These are phyloP conservation scores for Sporothrix curviconia DNA, from an alignment of 2,329 filamentous ascomycete genomes.

Conservation along the genomic window DNA sequence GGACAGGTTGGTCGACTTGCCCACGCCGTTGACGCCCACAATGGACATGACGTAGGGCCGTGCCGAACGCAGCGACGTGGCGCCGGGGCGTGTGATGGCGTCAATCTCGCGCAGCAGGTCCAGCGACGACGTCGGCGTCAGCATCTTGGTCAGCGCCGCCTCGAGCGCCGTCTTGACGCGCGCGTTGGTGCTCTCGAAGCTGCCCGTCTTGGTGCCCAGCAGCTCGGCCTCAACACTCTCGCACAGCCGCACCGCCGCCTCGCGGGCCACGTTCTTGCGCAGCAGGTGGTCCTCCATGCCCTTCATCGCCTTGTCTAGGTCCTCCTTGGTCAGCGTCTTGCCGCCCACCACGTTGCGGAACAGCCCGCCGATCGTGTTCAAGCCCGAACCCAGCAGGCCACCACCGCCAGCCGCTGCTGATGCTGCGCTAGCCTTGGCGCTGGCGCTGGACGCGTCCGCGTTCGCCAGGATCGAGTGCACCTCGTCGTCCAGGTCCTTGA, in stretches of 20 bases:
- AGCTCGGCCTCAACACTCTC: slow-evolving; percentile 87
- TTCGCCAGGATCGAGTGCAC: slow-evolving; percentile 81
- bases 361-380: slow-evolving; percentile 77
- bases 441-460: slow-evolving; percentile 47
- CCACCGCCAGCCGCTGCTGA: slow-evolving; percentile 47
- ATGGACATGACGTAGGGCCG: slow-evolving; percentile 97
- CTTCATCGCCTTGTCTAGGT: slow-evolving; percentile 87
- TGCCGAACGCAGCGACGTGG: slow-evolving; percentile 53
- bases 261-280: slow-evolving; percentile 91
- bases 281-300: slow-evolving; percentile 93
- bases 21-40: slow-evolving; percentile 95
- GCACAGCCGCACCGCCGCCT: slow-evolving; percentile 85
- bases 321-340: slow-evolving; percentile 81
- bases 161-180: slow-evolving; percentile 85
- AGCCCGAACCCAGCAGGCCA: slow-evolving; percentile 69
- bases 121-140: slow-evolving; percentile 89
- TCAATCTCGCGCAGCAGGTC: slow-evolving; percentile 93
- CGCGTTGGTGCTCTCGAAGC: slow-evolving; percentile 78
- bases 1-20: slow-evolving; percentile 94
- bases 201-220: slow-evolving; percentile 82
- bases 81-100: slow-evolving; percentile 61
- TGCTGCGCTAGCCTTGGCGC: slow-evolving; percentile 51
- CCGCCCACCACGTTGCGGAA: slow-evolving; percentile 95
- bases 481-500: slow-evolving; percentile 90
- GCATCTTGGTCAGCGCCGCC: slow-evolving; percentile 84